Conservation (phyloP, 2,329 filamentous ascomycete species). For the Cytospora chrysosperma region DNA sequence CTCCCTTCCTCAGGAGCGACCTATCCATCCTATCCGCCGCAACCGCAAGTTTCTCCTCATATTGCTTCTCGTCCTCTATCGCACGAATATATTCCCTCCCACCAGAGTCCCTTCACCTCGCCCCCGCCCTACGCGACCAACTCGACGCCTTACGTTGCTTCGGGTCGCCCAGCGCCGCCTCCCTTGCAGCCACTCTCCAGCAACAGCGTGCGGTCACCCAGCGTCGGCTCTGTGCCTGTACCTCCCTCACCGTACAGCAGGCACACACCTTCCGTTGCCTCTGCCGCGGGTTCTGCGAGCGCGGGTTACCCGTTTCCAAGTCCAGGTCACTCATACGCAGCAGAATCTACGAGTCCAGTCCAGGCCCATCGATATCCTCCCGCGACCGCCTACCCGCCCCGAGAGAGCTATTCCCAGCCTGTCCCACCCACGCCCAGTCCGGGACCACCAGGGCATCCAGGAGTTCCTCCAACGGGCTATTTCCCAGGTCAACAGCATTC, state of each 20-base stretch:
- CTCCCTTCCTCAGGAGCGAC: slow-evolving; percentile 33
- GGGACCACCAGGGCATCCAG: slow-evolving; percentile 33
- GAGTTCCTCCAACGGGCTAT: slow-evolving; percentile 27
- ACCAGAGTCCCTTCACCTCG: slow-evolving; percentile 31
- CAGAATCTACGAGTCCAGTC: slow-evolving; percentile 48
- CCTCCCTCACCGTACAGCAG: slow-evolving; percentile 52
- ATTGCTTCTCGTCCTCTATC: slow-evolving; percentile 26
- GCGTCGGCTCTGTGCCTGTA: slow-evolving; percentile 42
- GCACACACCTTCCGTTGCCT: slow-evolving; percentile 37
- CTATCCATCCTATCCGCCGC: slow-evolving; percentile 37
- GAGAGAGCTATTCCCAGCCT: slow-evolving; percentile 47
- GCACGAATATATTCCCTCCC: slow-evolving; percentile 44
- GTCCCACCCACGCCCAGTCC: slow-evolving; percentile 29
- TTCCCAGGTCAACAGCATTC: slow-evolving; percentile 27
- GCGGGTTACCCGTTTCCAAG: slow-evolving; percentile 52
- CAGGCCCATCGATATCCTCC: slow-evolving; percentile 54
- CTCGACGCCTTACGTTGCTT: slow-evolving; percentile 38
- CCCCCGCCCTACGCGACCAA: slow-evolving; percentile 28
- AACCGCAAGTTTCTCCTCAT: slow-evolving; percentile 19
- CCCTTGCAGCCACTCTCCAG: slow-evolving; percentile 46
- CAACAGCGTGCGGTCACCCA: slow-evolving; percentile 51
- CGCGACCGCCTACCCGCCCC: slow-evolving; percentile 41
- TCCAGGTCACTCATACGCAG: slow-evolving; percentile 36
- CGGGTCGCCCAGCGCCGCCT: slow-evolving; percentile 40
- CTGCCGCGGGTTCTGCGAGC: slow-evolving; percentile 43